Percentiles rank a stretch among this genome's conserved stretches.
phyloP scores from a whole-genome alignment of 768 basidiomycete genomes.

The Dentipellis sp. region DNA sequence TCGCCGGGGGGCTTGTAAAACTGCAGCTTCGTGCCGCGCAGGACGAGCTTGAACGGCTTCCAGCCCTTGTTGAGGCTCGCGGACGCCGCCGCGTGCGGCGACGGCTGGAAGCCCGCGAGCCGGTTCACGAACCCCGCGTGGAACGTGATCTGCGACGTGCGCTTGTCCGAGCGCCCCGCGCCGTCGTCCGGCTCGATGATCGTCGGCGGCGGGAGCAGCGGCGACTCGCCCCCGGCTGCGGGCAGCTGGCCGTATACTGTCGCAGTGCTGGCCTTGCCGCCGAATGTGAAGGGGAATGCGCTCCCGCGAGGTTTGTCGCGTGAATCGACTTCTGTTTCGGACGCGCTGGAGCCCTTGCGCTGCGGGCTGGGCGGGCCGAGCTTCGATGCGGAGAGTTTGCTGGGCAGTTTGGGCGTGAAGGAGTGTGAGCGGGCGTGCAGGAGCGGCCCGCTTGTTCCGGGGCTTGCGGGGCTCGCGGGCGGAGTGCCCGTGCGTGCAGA shows the following conservation, averaged over 20 bases:
- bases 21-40: conserved; percentile 78
- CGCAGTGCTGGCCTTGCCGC: conserved; percentile 12
- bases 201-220: conserved; percentile 40
- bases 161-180: conserved; percentile 32
- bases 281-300: conserved; percentile 24
- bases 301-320: background rate
- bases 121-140: conserved; percentile 73
- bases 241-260: conserved; percentile 11
- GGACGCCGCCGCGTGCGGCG: conserved; percentile 19
- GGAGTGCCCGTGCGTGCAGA: conserved; percentile 14
- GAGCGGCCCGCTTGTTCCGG: conserved; percentile 12
- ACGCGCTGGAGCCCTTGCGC: conserved; percentile 34
- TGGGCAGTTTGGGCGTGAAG: conserved; percentile 63
- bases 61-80: conserved; percentile 46
- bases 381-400: conserved; percentile 53
- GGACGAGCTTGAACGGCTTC: conserved; percentile 80
- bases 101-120: conserved; percentile 40
- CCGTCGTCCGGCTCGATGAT: conserved; percentile 32
- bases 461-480: conserved; percentile 14
- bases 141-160: conserved; percentile 73
- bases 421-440: conserved; percentile 56
- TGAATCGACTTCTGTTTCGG: conserved; percentile 6
- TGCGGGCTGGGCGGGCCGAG: conserved; percentile 34
- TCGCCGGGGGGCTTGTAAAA: conserved; percentile 83
- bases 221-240: conserved; percentile 18